Evolutionary conservation across 2,329 filamentous ascomycete species (phyloP).

Genomic region (Aspergillus ibericus): DNA sequence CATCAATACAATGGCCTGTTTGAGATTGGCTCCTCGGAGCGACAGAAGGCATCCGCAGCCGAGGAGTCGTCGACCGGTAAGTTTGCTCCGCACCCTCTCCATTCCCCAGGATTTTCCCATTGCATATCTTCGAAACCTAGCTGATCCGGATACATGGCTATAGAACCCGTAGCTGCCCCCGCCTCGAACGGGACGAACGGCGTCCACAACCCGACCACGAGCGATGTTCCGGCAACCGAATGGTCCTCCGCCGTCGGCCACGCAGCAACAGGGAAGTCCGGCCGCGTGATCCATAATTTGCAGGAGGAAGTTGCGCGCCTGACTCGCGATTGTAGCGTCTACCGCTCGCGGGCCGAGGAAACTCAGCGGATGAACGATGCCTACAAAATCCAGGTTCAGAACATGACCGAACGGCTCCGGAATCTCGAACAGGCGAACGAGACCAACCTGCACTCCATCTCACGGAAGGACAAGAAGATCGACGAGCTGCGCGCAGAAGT

Average conservation of each 20-base stretch:
- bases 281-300: slow-evolving; percentile 52
- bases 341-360: slow-evolving; percentile 48
- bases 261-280: slow-evolving; percentile 51
- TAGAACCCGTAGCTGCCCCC: slow-evolving; percentile 18
- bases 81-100: slow-evolving; percentile 9
- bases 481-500: slow-evolving; percentile 47
- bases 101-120: no score
- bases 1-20: slow-evolving; percentile 43
- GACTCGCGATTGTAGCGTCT: slow-evolving; percentile 48
- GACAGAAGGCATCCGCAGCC: slow-evolving; percentile 22
- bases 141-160: background rate
- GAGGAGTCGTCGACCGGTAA: slow-evolving; percentile 26
- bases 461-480: slow-evolving; percentile 50
- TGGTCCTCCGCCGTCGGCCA: slow-evolving; percentile 54
- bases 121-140: background rate
- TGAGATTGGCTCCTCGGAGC: slow-evolving; percentile 29
- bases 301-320: slow-evolving; percentile 53
- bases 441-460: slow-evolving; percentile 47
- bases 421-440: slow-evolving; percentile 50
- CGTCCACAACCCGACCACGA: slow-evolving; percentile 30
- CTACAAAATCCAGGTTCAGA: slow-evolving; percentile 46
- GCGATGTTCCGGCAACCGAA: slow-evolving; percentile 34
- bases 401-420: slow-evolving; percentile 47
- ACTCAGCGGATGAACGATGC: slow-evolving; percentile 49
- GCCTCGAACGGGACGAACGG: slow-evolving; percentile 30